Conservation (phyloP, 2,329 filamentous ascomycete species). For the Rhynchosporium secalis region DNA sequence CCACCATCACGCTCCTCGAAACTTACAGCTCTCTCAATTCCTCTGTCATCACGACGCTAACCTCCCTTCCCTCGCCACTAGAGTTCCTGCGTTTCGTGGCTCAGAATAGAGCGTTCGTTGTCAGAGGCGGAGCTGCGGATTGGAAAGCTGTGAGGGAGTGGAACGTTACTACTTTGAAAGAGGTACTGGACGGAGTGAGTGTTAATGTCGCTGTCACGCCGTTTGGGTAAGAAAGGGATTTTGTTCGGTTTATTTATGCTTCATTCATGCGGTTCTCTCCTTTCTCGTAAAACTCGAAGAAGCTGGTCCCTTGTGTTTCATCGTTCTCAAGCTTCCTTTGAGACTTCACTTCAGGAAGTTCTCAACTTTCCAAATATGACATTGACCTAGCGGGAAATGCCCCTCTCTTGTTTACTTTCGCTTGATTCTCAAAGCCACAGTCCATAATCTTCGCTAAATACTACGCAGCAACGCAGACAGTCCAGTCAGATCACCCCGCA, state of each 20-base stretch:
- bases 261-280: too few species aligned
- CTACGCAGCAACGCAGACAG: constrained; percentile 50
- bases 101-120: constrained; percentile 72
- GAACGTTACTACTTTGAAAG: constrained; percentile 59
- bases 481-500: constrained; percentile 45
- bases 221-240: constrained; percentile 28
- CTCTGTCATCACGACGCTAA: constrained; percentile 58
- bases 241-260: not conserved
- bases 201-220: constrained; percentile 82
- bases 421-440: not conserved
- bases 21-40: constrained; percentile 75
- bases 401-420: not conserved
- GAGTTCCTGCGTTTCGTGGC: constrained; percentile 80
- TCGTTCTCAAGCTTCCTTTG: not conserved
- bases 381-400: too few species aligned
- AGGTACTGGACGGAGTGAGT: constrained; percentile 52
- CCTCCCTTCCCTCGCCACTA: constrained; percentile 67
- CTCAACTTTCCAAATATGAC: too few species aligned
- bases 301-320: not conserved
- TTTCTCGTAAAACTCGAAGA: too few species aligned
- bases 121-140: constrained; percentile 59
- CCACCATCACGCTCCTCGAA: constrained; percentile 57
- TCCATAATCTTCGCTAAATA: not conserved
- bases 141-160: constrained; percentile 67
- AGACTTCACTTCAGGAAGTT: not conserved